These are phyloP conservation scores for Anthracocystis setariae DNA, from an alignment of 1,284 basidiomycete species.

Conservation along the genomic window DNA sequence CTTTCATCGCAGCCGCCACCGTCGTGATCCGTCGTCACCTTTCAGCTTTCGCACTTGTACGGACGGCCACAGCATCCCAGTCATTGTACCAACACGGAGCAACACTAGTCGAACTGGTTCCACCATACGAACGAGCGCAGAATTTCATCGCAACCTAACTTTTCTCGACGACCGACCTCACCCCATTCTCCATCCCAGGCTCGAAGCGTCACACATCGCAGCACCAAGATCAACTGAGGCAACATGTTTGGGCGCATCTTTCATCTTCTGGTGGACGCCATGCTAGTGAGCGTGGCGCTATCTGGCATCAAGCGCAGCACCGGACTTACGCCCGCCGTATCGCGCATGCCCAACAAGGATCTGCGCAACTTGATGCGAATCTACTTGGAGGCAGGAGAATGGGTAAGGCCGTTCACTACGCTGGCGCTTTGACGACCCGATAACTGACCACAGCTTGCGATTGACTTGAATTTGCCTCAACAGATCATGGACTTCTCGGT, in stretches of 20 bases:
- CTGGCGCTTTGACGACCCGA: neutral
- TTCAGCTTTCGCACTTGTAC: no score
- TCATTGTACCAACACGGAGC: neutral
- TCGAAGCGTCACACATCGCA: no score
- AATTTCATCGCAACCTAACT: no score
- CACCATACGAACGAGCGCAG: no score
- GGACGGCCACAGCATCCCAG: neutral
- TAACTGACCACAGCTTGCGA: slow-evolving; percentile 5
- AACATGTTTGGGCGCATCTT: slow-evolving; percentile 64
- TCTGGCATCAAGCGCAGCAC: slow-evolving; percentile 66
- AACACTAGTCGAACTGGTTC: neutral
- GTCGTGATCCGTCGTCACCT: neutral
- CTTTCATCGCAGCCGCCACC: neutral
- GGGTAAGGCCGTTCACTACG: slow-evolving; percentile 43
- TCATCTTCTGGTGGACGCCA: slow-evolving; percentile 63
- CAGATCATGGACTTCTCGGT: slow-evolving; percentile 64
- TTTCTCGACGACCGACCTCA: no score
- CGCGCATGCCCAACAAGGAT: slow-evolving; percentile 61
- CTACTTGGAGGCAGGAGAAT: slow-evolving; percentile 66
- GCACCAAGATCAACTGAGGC: neutral
- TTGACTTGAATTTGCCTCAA: neutral
- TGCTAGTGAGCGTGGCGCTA: slow-evolving; percentile 63
- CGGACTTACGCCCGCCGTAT: slow-evolving; percentile 59
- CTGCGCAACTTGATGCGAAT: slow-evolving; percentile 60
- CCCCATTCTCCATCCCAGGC: no score